Base-by-base conservation (phyloP, 192 early-diverging fungal species). In the Entomortierella parvispora region DNA sequence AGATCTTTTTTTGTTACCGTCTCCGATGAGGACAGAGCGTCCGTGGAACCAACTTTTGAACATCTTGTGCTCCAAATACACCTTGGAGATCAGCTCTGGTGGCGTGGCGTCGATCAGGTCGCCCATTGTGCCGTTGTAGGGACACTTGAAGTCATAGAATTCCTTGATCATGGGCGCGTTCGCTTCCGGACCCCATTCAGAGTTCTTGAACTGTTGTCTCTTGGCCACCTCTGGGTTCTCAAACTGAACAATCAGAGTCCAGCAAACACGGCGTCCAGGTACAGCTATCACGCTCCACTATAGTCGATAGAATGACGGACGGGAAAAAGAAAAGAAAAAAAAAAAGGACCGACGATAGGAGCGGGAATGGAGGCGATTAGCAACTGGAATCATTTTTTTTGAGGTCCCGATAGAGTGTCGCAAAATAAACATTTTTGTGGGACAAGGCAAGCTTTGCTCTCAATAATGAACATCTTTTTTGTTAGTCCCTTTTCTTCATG, bases 181-280 rank as follows among this genome's bases (percentile, higher is more conserved):
- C 1, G 52, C 14, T 3, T 44, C 68, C 1, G 59, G 44, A 3
- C 59, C 68, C 52, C 51, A 57, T 54, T 70, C 53, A 1, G 67
- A 60, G 50, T 69, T 69, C 0, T 53, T 61, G 22, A 17, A 14
- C 54, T 69, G 23, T 20, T 32, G 31, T 22, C 20, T 18, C 53
- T 44, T 11, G 26, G 23, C 25, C 22, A 26, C 7, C 34, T 25
- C 22, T 29, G 43, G 32, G 34, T 58, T 28, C 58, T 46, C 7
- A 40, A 68, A 33, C 15, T 68, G 65, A 20, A 58, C 55, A 18
- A 68, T 57, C 14, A 68, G 55, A 31, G 51, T 68, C 65, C 65
- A 68, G 54, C 65, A 58, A 12, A 58, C 58, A 2, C 7, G 33
- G 22, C 51, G 37, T 10, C 42, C 55, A 3, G 65, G 65, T 34